phyloP scores from a whole-genome alignment of 345 rosid genomes.

The Citrus maxima region DNA sequence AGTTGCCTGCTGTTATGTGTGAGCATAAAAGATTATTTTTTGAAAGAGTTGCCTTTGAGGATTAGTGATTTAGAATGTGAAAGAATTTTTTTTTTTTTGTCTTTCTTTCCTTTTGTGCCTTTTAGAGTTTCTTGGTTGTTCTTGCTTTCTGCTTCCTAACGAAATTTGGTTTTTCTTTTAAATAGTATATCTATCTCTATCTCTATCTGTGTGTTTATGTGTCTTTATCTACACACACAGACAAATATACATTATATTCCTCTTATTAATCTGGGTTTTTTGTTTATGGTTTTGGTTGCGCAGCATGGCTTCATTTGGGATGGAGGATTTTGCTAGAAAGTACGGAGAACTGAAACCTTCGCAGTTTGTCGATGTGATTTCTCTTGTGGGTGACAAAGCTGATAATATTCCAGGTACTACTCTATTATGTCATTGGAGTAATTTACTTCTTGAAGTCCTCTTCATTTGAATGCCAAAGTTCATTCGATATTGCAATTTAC shows the following conservation, averaged over 20 bases:
- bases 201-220: not conserved
- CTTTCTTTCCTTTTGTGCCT: not conserved
- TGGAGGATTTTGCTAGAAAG: conserved; percentile 85
- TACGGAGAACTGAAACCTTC: conserved; percentile 69
- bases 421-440: not conserved
- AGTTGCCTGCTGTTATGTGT: not conserved
- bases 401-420: conserved; percentile 88
- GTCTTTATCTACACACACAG: too few species aligned
- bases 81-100: not conserved
- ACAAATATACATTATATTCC: not conserved
- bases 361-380: conserved; percentile 81
- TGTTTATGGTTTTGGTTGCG: conserved; percentile 22
- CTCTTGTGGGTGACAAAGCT: conserved; percentile 80
- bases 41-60: too few species aligned
- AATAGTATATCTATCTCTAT: not conserved
- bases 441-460: not conserved
- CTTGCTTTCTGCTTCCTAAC: not conserved
- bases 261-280: not conserved
- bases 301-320: conserved; percentile 93
- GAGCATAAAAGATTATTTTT: not conserved
- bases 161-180: not conserved
- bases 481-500: not conserved
- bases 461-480: not conserved
- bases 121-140: not conserved
- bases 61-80: not conserved